Evolutionary conservation across 257 asterid genomes (phyloP).

Genomic region (Solanum virginianum): DNA sequence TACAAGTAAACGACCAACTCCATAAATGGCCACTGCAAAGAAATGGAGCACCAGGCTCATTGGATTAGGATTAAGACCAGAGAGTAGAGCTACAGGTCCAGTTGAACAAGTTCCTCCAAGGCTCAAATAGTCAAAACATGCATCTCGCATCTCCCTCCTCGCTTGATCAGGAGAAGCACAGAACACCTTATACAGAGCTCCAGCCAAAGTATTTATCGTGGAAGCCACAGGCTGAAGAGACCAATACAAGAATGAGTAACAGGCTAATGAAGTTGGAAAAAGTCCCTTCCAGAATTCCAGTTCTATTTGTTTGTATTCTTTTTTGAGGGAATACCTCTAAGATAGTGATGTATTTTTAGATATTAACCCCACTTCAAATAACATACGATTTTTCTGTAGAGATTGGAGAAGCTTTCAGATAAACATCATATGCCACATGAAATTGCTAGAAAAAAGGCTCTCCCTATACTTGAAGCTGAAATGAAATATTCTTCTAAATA

Average conservation of each 20-base stretch:
- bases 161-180: conserved; percentile 48
- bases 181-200: conserved; percentile 35
- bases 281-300: neutral
- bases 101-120: conserved; percentile 38
- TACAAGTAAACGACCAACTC: conserved; percentile 32
- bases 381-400: neutral
- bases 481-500: neutral
- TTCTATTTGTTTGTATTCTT: neutral
- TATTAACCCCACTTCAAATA: neutral
- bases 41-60: conserved; percentile 35
- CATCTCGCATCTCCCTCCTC: conserved; percentile 42
- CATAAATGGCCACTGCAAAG: conserved; percentile 35
- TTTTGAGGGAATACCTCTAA: neutral
- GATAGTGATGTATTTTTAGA: neutral
- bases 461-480: neutral
- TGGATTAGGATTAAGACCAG: conserved; percentile 37
- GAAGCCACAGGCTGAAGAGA: conserved; percentile 43
- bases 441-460: neutral
- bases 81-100: conserved; percentile 40
- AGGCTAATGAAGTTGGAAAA: neutral
- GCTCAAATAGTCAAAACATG: conserved; percentile 43
- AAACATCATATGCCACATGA: neutral
- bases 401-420: neutral
- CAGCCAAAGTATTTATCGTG: conserved; percentile 40
- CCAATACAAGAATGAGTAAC: neutral